Evolutionary conservation across 257 asterid genomes (phyloP).

Genomic region (Scutellaria minor): DNA sequence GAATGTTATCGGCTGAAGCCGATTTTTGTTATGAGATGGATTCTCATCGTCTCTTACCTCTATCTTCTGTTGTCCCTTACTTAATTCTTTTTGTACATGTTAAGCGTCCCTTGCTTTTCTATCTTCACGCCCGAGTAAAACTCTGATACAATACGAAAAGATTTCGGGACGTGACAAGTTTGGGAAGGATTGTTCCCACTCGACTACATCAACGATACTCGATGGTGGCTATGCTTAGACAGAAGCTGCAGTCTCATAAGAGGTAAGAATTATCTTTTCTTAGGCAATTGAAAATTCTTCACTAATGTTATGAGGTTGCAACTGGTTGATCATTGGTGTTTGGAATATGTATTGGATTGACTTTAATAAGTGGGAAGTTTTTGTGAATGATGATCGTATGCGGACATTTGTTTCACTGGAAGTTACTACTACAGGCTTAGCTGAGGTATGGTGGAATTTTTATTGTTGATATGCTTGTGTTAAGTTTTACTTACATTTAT

Average conservation of each 20-base stretch:
- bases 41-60: too few species aligned
- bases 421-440: slow-evolving; percentile 66
- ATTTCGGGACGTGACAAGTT: too few species aligned
- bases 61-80: too few species aligned
- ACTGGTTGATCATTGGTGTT: slow-evolving; percentile 28
- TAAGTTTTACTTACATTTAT: slow-evolving; percentile 1
- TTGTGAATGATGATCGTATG: slow-evolving; percentile 76
- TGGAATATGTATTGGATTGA: slow-evolving; percentile 78
- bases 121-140: too few species aligned
- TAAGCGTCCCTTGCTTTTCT: too few species aligned
- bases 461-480: not conserved
- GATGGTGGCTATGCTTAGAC: slow-evolving; percentile 83
- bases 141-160: too few species aligned
- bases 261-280: slow-evolving; percentile 46
- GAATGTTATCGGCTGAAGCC: too few species aligned
- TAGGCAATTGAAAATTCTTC: slow-evolving; percentile 16
- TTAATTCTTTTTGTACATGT: too few species aligned
- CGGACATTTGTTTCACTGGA: slow-evolving; percentile 86
- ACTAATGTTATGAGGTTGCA: slow-evolving; percentile 22
- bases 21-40: too few species aligned
- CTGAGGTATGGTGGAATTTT: slow-evolving; percentile 60
- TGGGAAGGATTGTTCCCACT: slow-evolving; percentile 90
- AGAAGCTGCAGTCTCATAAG: slow-evolving; percentile 73
- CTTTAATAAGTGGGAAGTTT: slow-evolving; percentile 81
- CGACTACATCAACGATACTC: slow-evolving; percentile 91